Percentiles rank a stretch among this genome's conserved stretches.
Conservation (phyloP, 2,329 filamentous ascomycete species). For the Aspergillus ochraceoroseus region DNA sequence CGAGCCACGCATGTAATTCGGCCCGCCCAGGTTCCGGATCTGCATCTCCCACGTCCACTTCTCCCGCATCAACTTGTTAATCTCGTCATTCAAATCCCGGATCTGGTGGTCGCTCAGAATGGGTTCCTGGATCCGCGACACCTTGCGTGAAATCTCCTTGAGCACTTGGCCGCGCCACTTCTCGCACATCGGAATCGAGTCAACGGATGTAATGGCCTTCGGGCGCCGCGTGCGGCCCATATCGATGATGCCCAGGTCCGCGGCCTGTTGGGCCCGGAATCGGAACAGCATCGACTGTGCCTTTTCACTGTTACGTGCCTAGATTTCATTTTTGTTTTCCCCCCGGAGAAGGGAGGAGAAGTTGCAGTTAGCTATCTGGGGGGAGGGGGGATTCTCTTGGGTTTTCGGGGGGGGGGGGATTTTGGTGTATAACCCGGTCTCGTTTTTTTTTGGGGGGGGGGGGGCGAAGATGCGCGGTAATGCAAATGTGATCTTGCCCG, state of each 20-base stretch:
- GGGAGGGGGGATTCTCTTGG: too few relatives aligned
- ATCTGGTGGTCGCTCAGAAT: constrained; percentile 95
- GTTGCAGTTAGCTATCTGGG: neutral
- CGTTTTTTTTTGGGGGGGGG: neutral
- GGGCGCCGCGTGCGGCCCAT: constrained; percentile 82
- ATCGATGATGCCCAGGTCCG: constrained; percentile 93
- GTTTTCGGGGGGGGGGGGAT: too few relatives aligned
- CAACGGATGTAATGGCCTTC: constrained; percentile 82
- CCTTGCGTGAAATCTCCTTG: constrained; percentile 94
- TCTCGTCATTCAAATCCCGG: constrained; percentile 96
- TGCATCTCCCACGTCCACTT: constrained; percentile 99
- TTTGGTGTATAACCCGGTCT: too few relatives aligned
- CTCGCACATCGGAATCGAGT: constrained; percentile 79
- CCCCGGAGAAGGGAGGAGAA: too few relatives aligned
- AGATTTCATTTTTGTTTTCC: too few relatives aligned
- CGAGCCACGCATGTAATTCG: constrained; percentile 84
- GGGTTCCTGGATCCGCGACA: constrained; percentile 88
- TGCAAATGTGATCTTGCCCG: too few relatives aligned
- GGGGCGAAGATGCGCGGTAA: neutral
- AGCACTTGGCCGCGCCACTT: constrained; percentile 98
- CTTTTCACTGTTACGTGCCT: constrained; percentile 97
- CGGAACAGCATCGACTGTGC: constrained; percentile 99
- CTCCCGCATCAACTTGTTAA: constrained; percentile 98
- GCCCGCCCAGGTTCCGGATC: constrained; percentile 90
- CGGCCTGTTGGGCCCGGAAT: constrained; percentile 95